Evolutionary conservation across 495 filamentous ascomycete species (phyloP).

Genomic region (Penicillium pancosmium): DNA sequence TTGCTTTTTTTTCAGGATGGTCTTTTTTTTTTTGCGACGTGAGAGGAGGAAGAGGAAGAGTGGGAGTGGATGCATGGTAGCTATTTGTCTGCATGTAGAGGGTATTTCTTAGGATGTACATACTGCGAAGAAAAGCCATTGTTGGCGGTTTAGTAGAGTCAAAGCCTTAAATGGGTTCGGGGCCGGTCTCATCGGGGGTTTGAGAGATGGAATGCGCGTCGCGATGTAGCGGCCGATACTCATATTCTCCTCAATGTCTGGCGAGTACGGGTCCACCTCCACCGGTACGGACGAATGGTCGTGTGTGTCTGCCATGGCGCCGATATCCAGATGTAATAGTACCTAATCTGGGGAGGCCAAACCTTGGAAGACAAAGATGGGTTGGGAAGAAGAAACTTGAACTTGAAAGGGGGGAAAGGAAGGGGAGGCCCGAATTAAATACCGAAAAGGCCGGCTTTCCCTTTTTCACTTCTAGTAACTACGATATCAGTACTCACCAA

Average conservation of each 20-base stretch:
- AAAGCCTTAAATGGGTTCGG: slow-evolving; percentile 79
- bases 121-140: slow-evolving; percentile 85
- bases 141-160: slow-evolving; percentile 65
- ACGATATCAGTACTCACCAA: not conserved
- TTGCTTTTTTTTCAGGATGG: not conserved
- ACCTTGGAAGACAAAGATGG: not conserved
- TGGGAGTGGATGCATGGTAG: not conserved
- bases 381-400: not conserved
- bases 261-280: slow-evolving; percentile 13
- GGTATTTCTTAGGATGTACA: slow-evolving; percentile 13
- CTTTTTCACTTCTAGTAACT: not conserved
- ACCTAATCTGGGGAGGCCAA: slow-evolving; percentile 3
- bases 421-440: not conserved
- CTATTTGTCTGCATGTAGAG: not conserved
- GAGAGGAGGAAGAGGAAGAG: not conserved
- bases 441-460: not conserved
- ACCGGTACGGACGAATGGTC: slow-evolving; percentile 1
- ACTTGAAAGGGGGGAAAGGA: not conserved
- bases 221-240: slow-evolving; percentile 62
- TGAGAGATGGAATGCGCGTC: slow-evolving; percentile 72
- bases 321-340: not conserved
- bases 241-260: slow-evolving; percentile 50
- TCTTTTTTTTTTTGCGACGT: not conserved
- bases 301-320: slow-evolving; percentile 14
- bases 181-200: slow-evolving; percentile 74